Conservation (phyloP, 108 stramenopile species). For the Fragilariopsis cylindrus region DNA sequence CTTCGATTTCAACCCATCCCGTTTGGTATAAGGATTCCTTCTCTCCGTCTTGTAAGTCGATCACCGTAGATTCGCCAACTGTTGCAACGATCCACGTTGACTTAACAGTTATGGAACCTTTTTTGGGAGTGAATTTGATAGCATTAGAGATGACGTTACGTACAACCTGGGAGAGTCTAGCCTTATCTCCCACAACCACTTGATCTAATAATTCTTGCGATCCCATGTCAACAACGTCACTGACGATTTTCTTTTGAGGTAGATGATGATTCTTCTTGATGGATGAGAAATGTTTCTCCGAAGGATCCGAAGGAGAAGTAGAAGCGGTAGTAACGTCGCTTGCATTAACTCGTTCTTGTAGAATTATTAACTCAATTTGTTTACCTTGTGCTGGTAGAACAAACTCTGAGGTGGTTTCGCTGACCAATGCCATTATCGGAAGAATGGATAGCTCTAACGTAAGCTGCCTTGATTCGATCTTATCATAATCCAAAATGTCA, state of each 20-base stretch:
- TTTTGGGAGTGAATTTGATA: constrained; percentile 26
- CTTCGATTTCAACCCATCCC: constrained; percentile 34
- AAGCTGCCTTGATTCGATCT: constrained; percentile 33
- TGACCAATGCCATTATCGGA: constrained; percentile 22
- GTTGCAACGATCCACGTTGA: neutral
- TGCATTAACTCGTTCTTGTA: constrained; percentile 33
- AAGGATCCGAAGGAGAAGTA: neutral
- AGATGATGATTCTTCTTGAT: neutral
- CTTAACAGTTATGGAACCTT: constrained; percentile 22
- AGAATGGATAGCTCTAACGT: constrained; percentile 19
- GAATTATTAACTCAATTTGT: constrained; percentile 15
- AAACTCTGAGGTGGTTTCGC: constrained; percentile 25
- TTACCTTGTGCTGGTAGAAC: constrained; percentile 30
- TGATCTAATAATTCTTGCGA: constrained; percentile 3
- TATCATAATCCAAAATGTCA: constrained; percentile 41
- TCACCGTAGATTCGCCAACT: neutral
- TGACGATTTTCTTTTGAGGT: neutral
- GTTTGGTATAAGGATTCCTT: constrained; percentile 6
- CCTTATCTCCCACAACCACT: constrained; percentile 24
- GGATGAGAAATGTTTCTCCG: neutral
- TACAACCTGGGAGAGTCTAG: constrained; percentile 26
- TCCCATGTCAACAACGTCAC: neutral
- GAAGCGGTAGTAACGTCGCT: neutral
- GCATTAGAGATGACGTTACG: constrained; percentile 33
- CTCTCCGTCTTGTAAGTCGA: constrained; percentile 20